Conservation (phyloP, 495 filamentous ascomycete genomes). For the Tuber brumale region DNA sequence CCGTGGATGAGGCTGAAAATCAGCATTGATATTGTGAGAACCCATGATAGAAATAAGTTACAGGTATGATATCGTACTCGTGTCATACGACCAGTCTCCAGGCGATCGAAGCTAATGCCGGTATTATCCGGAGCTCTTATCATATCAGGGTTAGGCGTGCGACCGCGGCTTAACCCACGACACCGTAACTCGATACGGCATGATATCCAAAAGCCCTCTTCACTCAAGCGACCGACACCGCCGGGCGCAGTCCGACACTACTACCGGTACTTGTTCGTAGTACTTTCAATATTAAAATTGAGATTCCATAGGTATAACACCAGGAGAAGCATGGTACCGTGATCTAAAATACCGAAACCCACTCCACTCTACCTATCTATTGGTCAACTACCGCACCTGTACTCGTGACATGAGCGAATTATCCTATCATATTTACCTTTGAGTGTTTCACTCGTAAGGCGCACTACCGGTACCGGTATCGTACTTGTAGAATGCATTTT, state of each 20-base stretch:
- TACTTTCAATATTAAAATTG: background rate
- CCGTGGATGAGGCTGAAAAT: background rate
- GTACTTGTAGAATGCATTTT: background rate
- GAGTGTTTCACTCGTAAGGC: background rate
- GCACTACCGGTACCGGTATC: background rate
- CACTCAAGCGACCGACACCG: background rate
- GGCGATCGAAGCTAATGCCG: background rate
- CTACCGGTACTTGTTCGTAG: background rate
- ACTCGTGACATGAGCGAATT: background rate
- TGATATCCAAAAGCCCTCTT: background rate
- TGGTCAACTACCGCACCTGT: background rate
- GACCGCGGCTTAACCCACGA: too few relatives aligned
- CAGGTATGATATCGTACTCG: background rate
- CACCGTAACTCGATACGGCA: background rate
- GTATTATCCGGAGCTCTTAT: background rate
- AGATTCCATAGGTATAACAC: background rate
- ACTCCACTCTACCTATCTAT: background rate
- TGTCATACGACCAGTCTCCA: background rate
- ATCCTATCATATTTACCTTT: background rate
- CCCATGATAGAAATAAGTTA: too few relatives aligned
- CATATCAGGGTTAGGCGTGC: background rate
- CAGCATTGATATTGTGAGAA: background rate
- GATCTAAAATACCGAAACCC: background rate
- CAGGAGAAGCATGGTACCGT: background rate
- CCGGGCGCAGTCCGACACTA: background rate